Evolutionary conservation across 805 yeast species (phyloP), one percentile per base, ranked within the genome.

Genomic region (Candida golubevii): DNA sequence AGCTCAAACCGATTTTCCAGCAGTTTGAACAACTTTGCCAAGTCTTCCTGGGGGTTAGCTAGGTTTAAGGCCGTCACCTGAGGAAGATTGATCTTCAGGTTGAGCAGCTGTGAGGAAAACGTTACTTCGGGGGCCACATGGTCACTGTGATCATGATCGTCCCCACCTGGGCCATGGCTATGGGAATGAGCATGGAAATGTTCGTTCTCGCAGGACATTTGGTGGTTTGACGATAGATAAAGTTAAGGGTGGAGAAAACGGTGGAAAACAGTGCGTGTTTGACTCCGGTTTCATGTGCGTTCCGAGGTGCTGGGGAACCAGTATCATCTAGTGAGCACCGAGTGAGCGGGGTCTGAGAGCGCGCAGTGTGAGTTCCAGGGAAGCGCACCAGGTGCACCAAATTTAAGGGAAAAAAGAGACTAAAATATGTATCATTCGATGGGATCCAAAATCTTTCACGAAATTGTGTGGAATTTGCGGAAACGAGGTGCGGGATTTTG

Each of bases 71-170:
- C 87, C 2, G 76, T 66, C 8, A 89, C 67, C 28, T 78, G 78
- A 13, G 76, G 67, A 8, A 80, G 71, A 55, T 83, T 82, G 33
- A 90, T 80, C 54, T 75, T 74, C 28, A 72, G 64, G 48, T 76
- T 74, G 12, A 90, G 67, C n/a, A 88, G 80, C 53, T 84, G 93
- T 1, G 85, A 72, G 4, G 77, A 68, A 44, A 69, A 75, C 0
- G 96, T 90, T 7, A 88, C 85, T 30, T 82, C 76, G 23, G 91
- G 86, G 1, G 88, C 80, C 10, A 66, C 66, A 61, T 70, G 79
- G n/a, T 29, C 32, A 34, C 43, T 35, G 42, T 60, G 61, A 41
- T 44, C 58, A 37, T 51, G 51, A 36, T 44, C 53, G 33, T 62
- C 60, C 48, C 74, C 79, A 35, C 36, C 35, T 10, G 4, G 32